These are phyloP conservation scores for Solanum appendiculatum DNA, from an alignment of 257 asterid genomes.

Conservation along the genomic window DNA sequence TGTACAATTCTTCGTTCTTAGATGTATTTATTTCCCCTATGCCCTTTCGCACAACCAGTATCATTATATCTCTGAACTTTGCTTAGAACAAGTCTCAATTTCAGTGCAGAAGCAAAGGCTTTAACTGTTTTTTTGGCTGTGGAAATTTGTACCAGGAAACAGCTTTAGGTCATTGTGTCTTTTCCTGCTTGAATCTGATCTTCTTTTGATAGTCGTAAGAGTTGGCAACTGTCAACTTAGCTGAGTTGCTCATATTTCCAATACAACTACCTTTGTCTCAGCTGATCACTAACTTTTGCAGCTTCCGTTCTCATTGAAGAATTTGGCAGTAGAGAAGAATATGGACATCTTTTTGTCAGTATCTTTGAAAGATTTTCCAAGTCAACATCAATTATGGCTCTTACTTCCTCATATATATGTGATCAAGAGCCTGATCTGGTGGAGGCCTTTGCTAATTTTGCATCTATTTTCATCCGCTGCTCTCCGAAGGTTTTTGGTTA, in stretches of 20 bases:
- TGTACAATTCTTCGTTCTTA: background rate
- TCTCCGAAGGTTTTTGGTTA: constrained; percentile 51
- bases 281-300: constrained; percentile 23
- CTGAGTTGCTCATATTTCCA: background rate
- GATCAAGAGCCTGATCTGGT: constrained; percentile 96
- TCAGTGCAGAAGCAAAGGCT: background rate
- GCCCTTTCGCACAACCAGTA: background rate
- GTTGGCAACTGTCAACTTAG: background rate
- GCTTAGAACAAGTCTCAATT: background rate
- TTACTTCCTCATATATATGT: constrained; percentile 82
- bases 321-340: constrained; percentile 70
- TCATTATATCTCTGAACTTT: background rate
- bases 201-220: background rate
- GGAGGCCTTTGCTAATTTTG: constrained; percentile 76
- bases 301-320: constrained; percentile 76
- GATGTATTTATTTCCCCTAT: background rate
- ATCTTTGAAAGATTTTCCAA: constrained; percentile 65
- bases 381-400: constrained; percentile 69
- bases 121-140: background rate
- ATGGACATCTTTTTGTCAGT: constrained; percentile 60
- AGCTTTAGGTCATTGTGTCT: background rate
- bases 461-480: constrained; percentile 62
- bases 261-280: background rate
- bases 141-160: constrained; percentile 1
- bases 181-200: background rate